A percentile compares a stretch with the other conserved stretches of the same genome.
Conservation (phyloP, 306 rosid species). For the Bauhinia variegata region DNA sequence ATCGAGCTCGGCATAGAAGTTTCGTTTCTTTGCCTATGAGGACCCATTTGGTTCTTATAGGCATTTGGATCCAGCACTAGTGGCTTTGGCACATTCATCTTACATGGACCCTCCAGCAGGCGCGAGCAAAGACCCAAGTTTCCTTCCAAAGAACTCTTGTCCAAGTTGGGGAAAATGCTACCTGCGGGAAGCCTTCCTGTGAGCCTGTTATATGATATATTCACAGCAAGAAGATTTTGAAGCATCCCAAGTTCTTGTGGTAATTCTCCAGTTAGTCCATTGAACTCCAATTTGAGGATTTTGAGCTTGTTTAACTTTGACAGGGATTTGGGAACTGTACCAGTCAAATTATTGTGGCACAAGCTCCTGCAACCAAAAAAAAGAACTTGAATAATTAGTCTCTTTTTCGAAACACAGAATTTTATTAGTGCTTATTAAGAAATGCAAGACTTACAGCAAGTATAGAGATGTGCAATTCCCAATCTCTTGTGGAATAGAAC, state of each 20-base stretch:
- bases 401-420: background rate
- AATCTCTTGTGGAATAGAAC: slow-evolving; percentile 72
- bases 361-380: slow-evolving; percentile 64
- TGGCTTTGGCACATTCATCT: slow-evolving; percentile 84
- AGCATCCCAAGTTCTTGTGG: slow-evolving; percentile 86
- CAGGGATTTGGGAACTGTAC: slow-evolving; percentile 71
- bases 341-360: slow-evolving; percentile 75
- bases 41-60: slow-evolving; percentile 55
- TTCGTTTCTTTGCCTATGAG: slow-evolving; percentile 43
- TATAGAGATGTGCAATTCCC: slow-evolving; percentile 87
- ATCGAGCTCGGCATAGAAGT: slow-evolving; percentile 28
- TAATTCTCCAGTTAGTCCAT: slow-evolving; percentile 84
- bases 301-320: slow-evolving; percentile 68
- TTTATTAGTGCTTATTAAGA: slow-evolving; percentile 16
- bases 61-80: slow-evolving; percentile 89
- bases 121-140: slow-evolving; percentile 88
- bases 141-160: slow-evolving; percentile 84
- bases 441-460: slow-evolving; percentile 66
- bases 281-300: slow-evolving; percentile 76
- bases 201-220: slow-evolving; percentile 79
- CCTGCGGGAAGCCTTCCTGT: slow-evolving; percentile 83
- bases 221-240: slow-evolving; percentile 78
- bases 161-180: slow-evolving; percentile 71
- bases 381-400: slow-evolving; percentile 34
- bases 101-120: slow-evolving; percentile 86